These are phyloP conservation scores for Coemansia sp. DNA, from an alignment of 192 early-diverging fungal species.

Conservation along the genomic window DNA sequence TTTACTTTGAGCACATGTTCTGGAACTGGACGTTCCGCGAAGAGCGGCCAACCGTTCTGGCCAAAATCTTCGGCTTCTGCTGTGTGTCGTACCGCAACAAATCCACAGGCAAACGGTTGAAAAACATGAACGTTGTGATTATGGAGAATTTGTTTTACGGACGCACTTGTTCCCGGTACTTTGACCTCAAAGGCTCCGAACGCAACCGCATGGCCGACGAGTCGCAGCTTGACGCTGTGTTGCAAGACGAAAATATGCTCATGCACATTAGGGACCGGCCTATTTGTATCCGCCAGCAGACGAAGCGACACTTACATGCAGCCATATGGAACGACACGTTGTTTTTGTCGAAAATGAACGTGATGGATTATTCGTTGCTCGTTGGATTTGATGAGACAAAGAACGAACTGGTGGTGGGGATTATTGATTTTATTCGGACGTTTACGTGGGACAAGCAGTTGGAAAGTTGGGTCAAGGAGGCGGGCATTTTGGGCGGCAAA, in stretches of 20 bases:
- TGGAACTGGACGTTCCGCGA: constrained; percentile 45
- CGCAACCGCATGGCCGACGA: constrained; percentile 91
- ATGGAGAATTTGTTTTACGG: constrained; percentile 95
- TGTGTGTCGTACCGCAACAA: constrained; percentile 85
- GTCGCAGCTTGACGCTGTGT: constrained; percentile 82
- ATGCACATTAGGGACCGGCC: constrained; percentile 75
- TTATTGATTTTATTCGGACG: constrained; percentile 97
- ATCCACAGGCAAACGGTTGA: constrained; percentile 66
- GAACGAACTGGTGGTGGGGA: constrained; percentile 92
- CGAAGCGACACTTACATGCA: constrained; percentile 78
- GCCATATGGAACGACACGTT: constrained; percentile 93
- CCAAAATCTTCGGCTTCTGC: constrained; percentile 93
- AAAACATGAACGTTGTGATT: constrained; percentile 88
- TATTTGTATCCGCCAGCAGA: constrained; percentile 86
- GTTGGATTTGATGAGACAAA: constrained; percentile 88
- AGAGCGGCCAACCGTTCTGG: constrained; percentile 72
- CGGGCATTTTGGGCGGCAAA: constrained; percentile 85
- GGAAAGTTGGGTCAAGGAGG: constrained; percentile 97
- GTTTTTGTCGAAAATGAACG: constrained; percentile 89
- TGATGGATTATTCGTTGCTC: constrained; percentile 97
- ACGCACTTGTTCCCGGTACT: constrained; percentile 73
- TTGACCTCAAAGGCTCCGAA: constrained; percentile 93
- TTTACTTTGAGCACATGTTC: constrained; percentile 81
- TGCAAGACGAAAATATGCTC: constrained; percentile 92
- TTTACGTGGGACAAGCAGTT: constrained; percentile 99